Conservation (phyloP, 306 rosid genomes). For the Luffa acutangula region DNA sequence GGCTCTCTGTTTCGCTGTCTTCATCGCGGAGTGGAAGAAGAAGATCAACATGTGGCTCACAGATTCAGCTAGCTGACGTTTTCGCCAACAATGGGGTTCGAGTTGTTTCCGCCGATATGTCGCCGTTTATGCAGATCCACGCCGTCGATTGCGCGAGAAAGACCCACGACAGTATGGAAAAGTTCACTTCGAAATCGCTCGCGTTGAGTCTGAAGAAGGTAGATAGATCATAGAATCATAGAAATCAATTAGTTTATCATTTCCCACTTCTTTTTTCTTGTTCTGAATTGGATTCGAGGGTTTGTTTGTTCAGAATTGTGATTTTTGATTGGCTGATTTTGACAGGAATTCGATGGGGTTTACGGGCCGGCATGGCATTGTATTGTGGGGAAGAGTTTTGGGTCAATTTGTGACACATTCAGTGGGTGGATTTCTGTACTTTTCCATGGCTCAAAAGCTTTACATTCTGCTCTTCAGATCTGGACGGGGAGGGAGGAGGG, state of each 20-base stretch:
- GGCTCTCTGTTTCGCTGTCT: conserved; percentile 31
- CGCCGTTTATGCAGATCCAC: conserved; percentile 99
- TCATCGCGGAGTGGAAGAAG: conserved; percentile 28
- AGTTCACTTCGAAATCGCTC: conserved; percentile 83
- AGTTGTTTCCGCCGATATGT: conserved; percentile 79
- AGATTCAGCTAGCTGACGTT: conserved; percentile 42
- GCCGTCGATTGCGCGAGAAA: conserved; percentile 86
- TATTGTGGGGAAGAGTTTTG: conserved; percentile 92
- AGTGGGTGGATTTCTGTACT: conserved; percentile 84
- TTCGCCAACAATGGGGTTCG: conserved; percentile 70
- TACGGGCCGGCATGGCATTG: conserved; percentile 99
- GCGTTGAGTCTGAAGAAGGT: conserved; percentile 86
- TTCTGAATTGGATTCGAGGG: background rate
- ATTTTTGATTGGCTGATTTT: conserved; percentile 12
- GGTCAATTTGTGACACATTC: conserved; percentile 97
- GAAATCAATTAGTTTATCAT: background rate
- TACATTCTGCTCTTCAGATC: conserved; percentile 82
- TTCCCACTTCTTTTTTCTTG: background rate
- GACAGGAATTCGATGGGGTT: conserved; percentile 92
- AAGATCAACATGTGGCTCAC: conserved; percentile 43
- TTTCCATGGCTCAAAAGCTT: conserved; percentile 84
- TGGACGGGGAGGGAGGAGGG: no score
- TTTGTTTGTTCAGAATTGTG: background rate
- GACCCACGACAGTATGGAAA: conserved; percentile 59
- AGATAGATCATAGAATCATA: background rate